Evolutionary conservation across 345 rosid species (phyloP), one percentile per base, ranked within the genome.

Genomic region (Ailanthus altissimus): DNA sequence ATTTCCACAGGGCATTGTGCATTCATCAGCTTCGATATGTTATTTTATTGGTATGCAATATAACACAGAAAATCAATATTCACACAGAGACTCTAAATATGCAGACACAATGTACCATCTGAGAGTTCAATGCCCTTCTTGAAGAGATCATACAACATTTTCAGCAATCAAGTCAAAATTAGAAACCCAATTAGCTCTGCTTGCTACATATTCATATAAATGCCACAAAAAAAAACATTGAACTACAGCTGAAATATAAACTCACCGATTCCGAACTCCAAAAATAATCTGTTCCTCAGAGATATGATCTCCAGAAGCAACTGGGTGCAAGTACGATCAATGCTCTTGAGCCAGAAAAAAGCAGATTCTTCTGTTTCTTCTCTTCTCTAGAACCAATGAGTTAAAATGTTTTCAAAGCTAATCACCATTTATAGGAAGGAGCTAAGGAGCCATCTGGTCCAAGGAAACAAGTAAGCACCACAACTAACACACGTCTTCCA

Each of bases 401-500:
- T 66, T 32, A 32, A 3, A 32, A 32, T 1, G 3, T 32, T 32
- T 32, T 32, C 38, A 32, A 32, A 32, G 38, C 38, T 32, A 32
- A 32, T 32, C 38, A 46, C 69, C 43, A 69, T 72, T 45, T 57
- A 66, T 47, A 49, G 58, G 60, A 23, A 2, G 16, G 13, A 32
- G 21, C 21, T 21, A n/a, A n/a, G 54, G 59, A 32, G 21, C 7
- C 12, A 25, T 49, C 66, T 5, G n/a, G 73, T 25, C 74, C 57
- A 23, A 61, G 50, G 46, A 51, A 65, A 40, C 69, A 62, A 53
- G 32, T 50, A 54, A 53, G 75, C 51, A 40, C 63, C 45, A 72
- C 45, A 72, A 72, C 54, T 72, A 25, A 16, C 56, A 59, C 67
- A 74, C 77, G 59, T 49, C 58, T 73, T 20, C 23, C 46, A 49